Percentiles rank a stretch among this genome's conserved stretches.
Evolutionary conservation across 139 green algal species (phyloP).

Genomic region (Coccomyxa sp.): DNA sequence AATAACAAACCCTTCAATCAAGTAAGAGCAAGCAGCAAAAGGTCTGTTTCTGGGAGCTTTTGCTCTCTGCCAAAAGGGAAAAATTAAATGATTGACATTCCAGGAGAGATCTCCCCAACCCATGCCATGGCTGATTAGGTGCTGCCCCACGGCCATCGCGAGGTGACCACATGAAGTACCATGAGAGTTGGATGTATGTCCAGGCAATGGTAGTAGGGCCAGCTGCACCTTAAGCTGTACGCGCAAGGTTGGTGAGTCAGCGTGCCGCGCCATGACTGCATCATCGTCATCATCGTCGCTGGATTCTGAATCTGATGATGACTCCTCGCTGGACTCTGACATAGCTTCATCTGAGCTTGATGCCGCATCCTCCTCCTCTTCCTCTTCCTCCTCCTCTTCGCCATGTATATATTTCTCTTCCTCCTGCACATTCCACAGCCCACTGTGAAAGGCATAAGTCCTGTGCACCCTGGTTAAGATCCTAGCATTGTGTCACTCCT

Average conservation of each 20-base stretch:
- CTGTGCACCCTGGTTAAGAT: background rate
- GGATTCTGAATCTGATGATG: background rate
- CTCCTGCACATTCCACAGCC: no score
- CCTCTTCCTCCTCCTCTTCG: background rate
- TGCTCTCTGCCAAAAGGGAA: no score
- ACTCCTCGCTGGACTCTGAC: no score
- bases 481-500: background rate
- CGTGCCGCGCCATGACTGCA: background rate
- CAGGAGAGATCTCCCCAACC: background rate
- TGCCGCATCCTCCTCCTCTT: background rate
- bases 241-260: background rate
- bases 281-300: background rate
- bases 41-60: no score
- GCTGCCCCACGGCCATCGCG: background rate
- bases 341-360: background rate
- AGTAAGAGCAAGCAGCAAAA: background rate
- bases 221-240: background rate
- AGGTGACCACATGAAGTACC: background rate
- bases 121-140: background rate
- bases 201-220: background rate
- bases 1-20: no score
- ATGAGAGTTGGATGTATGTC: background rate
- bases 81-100: background rate
- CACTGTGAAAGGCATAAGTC: no score
- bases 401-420: background rate